Percentiles rank a stretch among this genome's conserved stretches.
Evolutionary conservation across 2,329 filamentous ascomycete species (phyloP).

Genomic region (Pseudofabraea citricarpa): DNA sequence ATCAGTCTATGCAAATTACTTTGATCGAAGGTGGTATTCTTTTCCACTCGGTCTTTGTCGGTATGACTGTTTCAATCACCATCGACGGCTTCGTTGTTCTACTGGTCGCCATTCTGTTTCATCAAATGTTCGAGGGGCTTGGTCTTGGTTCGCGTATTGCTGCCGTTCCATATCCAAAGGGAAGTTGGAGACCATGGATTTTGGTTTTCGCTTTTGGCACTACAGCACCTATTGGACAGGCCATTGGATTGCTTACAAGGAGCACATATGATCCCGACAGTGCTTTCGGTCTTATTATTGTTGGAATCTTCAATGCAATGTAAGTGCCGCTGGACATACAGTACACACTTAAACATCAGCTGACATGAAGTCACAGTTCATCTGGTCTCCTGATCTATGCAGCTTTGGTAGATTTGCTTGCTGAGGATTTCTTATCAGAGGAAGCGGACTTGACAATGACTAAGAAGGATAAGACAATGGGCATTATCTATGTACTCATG

Average conservation of each 20-base stretch:
- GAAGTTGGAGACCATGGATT: slow-evolving; percentile 11
- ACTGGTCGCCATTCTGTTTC: slow-evolving; percentile 65
- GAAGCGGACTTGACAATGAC: slow-evolving; percentile 50
- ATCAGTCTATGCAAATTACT: too few species aligned
- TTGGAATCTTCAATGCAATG: slow-evolving; percentile 83
- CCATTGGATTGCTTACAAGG: slow-evolving; percentile 70
- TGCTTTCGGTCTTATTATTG: slow-evolving; percentile 69
- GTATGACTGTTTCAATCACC: slow-evolving; percentile 67
- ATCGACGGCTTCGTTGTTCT: slow-evolving; percentile 60
- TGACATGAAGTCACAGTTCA: slow-evolving; percentile 33
- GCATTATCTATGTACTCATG: slow-evolving; percentile 10
- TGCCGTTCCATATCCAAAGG: slow-evolving; percentile 11
- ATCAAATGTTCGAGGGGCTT: slow-evolving; percentile 54
- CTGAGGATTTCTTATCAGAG: slow-evolving; percentile 74
- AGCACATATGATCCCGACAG: slow-evolving; percentile 72
- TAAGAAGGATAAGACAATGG: slow-evolving; percentile 39
- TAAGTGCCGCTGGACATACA: neutral
- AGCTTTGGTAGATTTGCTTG: slow-evolving; percentile 72
- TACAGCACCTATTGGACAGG: slow-evolving; percentile 74
- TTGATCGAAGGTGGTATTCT: slow-evolving; percentile 74
- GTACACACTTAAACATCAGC: neutral
- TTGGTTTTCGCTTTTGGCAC: slow-evolving; percentile 12
- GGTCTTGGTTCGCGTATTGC: slow-evolving; percentile 68
- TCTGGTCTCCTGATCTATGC: slow-evolving; percentile 75
- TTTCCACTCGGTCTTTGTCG: slow-evolving; percentile 74